Conservation (phyloP, 371 early-diverging fungal genomes). For the Mucor velutinosus region DNA sequence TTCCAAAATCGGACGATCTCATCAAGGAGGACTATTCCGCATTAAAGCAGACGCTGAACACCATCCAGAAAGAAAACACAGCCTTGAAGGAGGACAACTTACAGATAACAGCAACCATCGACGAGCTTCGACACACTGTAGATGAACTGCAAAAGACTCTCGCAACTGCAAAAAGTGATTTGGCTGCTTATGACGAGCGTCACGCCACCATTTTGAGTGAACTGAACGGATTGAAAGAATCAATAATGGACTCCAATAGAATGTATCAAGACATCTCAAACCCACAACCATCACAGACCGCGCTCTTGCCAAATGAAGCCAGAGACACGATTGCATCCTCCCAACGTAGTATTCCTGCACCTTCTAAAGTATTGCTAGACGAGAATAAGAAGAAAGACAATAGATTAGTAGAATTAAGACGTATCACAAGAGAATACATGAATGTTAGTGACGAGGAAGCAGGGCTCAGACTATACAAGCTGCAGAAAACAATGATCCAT, state of each 20-base stretch:
- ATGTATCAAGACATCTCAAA: not conserved
- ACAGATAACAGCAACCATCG: not conserved
- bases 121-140: not conserved
- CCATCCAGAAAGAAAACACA: not conserved
- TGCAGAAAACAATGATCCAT: slow-evolving; percentile 26
- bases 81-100: not conserved
- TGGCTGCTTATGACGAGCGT: slow-evolving; percentile 8
- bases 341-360: slow-evolving; percentile 20
- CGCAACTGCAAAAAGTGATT: not conserved
- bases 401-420: slow-evolving; percentile 12
- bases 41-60: not conserved
- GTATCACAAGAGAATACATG: slow-evolving; percentile 15
- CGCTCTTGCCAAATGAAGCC: not conserved
- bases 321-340: not conserved
- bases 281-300: not conserved
- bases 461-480: slow-evolving; percentile 14
- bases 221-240: slow-evolving; percentile 6
- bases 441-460: slow-evolving; percentile 22
- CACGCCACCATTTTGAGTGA: slow-evolving; percentile 9
- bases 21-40: not conserved
- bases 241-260: slow-evolving; percentile 10
- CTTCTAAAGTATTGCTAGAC: slow-evolving; percentile 15
- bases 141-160: not conserved
- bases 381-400: slow-evolving; percentile 26
- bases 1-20: not conserved